Evolutionary conservation across 2,329 filamentous ascomycete genomes (phyloP), one percentile per base, ranked within the genome.

Genomic region (Penicillium sp.): DNA sequence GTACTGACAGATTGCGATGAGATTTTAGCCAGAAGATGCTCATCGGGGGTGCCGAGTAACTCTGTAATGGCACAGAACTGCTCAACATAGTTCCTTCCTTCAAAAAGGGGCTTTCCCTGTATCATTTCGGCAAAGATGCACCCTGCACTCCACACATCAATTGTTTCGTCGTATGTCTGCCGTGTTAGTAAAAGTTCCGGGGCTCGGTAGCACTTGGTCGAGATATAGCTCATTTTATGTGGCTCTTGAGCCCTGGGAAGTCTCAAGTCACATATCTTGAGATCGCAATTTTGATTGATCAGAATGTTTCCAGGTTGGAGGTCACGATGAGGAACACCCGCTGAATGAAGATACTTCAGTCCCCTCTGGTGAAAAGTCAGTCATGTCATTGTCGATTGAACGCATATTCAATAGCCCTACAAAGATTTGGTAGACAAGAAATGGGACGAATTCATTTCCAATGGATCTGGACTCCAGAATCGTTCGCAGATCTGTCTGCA

Each of bases 91-190:
- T 97, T 93, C 78, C 97, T 97, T 72, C 93, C 94, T 0, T 94
- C 93, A 81, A 99, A 97, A 32, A 99, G 79, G 38, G 94, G 94
- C 79, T 96, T 97, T 70, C 94, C 93, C 78, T 96, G 92, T 50
- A 99, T 83, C 94, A 99, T 97, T 79, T 99, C 94, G 38, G 93
- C 94, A 67, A 99, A 97, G 71, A 99, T 97, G 77, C 94, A 99
- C 55, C 92, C 94, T 13, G 92, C 92, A 73, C 93, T 97, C 94
- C 94, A 99, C 71, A 99, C 96, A 73, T 99, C 94, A 51, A 97
- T 93, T 78, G 97, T 92, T 45, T 97, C 87, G 65, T 97, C 92
- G 78, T 97, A 97, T 79, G 97, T 97, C 81, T 97, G 94, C 93
- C 94, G 97, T 62, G 93, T 97, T 71, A 99, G 90, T 93, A 99